Conservation (phyloP, 2,329 filamentous ascomycete genomes). For the Phoma sp. region DNA sequence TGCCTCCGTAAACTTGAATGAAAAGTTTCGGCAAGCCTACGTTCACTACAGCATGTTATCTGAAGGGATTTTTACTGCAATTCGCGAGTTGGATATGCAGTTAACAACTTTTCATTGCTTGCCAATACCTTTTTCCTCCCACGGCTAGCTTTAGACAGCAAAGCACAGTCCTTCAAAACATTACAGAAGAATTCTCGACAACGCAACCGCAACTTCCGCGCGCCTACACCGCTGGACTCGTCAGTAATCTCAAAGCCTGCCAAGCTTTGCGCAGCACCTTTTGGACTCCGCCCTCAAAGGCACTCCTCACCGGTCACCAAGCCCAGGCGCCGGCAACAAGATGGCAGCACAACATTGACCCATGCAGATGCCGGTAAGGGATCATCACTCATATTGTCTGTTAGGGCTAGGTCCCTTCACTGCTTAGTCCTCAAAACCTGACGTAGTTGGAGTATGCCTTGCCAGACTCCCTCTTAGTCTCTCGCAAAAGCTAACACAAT, state of each 20-base stretch:
- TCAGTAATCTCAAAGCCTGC: not conserved
- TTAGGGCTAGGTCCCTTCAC: not conserved
- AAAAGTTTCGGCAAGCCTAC: not conserved
- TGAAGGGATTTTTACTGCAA: not conserved
- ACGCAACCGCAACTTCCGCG: not conserved
- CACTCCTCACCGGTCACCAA: not conserved
- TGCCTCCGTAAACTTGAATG: conserved; percentile 1
- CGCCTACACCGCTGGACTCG: not conserved
- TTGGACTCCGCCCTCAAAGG: not conserved
- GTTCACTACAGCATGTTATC: not conserved
- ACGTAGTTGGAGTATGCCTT: conserved; percentile 8
- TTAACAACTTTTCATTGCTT: not conserved
- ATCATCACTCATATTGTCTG: not conserved
- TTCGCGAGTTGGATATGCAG: not conserved
- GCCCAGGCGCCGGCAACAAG: not conserved
- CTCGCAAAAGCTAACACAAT: not conserved
- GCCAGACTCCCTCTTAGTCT: not conserved
- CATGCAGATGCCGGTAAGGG: conserved; percentile 1
- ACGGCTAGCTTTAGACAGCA: conserved; percentile 1
- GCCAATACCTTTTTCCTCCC: not conserved
- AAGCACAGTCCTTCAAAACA: conserved; percentile 6
- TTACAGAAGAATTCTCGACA: not conserved
- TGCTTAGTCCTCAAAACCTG: not conserved
- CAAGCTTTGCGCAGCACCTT: not conserved
- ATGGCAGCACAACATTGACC: not conserved